phyloP scores from a whole-genome alignment of 768 basidiomycete species.

The Trametes maxima region DNA sequence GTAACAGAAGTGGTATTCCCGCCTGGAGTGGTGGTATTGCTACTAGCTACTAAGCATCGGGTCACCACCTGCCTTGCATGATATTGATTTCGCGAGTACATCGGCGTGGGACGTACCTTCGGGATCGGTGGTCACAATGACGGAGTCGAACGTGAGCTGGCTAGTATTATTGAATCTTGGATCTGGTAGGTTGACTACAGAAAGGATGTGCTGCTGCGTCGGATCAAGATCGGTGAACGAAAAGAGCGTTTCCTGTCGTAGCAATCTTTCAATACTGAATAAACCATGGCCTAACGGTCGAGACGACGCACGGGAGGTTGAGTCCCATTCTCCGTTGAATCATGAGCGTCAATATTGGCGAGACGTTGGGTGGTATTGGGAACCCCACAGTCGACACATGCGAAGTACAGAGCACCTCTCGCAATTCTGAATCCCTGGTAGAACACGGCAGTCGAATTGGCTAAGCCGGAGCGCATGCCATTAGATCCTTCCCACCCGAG shows the following conservation, averaged over 20 bases:
- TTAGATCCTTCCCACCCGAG: background rate
- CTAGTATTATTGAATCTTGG: conserved; percentile 22
- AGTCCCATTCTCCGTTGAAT: conserved; percentile 24
- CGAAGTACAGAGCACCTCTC: conserved; percentile 33
- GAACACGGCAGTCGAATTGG: conserved; percentile 28
- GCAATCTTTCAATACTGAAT: background rate
- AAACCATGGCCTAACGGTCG: background rate
- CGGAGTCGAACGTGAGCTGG: conserved; percentile 32
- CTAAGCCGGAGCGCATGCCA: conserved; percentile 17
- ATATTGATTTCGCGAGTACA: background rate
- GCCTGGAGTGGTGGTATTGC: no score
- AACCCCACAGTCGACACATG: conserved; percentile 35
- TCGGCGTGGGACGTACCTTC: background rate
- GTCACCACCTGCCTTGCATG: background rate
- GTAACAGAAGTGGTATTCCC: no score
- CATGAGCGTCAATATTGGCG: conserved; percentile 27
- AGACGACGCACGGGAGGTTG: conserved; percentile 25
- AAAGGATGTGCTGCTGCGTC: conserved; percentile 26
- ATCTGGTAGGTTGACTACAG: conserved; percentile 32
- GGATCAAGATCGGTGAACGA: conserved; percentile 32
- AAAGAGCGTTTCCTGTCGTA: conserved; percentile 32
- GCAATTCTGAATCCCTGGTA: conserved; percentile 34
- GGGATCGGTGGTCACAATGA: conserved; percentile 20
- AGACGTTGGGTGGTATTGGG: conserved; percentile 6
- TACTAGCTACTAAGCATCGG: no score